Evolutionary conservation across 495 filamentous ascomycete species (phyloP).

Genomic region (Penicillium parvum): DNA sequence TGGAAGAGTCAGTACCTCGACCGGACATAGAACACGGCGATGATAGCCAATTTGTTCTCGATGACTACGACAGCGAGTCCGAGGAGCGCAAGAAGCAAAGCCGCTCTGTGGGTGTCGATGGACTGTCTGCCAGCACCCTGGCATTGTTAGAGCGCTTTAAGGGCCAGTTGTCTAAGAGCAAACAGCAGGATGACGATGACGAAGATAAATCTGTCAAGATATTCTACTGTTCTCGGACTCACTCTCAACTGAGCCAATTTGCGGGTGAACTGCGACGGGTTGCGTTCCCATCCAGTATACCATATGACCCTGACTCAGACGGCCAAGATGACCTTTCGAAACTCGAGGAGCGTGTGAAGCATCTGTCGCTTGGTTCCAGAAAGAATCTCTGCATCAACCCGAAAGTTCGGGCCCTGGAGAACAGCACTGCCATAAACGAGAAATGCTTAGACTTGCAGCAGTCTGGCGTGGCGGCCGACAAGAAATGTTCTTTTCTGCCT

Average conservation of each 20-base stretch:
- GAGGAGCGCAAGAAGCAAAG: conserved; percentile 34
- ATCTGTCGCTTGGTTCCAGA: conserved; percentile 82
- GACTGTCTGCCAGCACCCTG: conserved; percentile 40
- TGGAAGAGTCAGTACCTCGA: conserved; percentile 22
- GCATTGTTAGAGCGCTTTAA: conserved; percentile 39
- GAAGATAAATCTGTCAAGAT: conserved; percentile 64
- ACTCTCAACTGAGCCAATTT: conserved; percentile 93
- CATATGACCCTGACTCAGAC: conserved; percentile 26
- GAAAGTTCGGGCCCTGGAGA: conserved; percentile 65
- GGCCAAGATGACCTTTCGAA: conserved; percentile 23
- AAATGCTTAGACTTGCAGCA: conserved; percentile 90
- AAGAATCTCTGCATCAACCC: conserved; percentile 94
- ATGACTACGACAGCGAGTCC: conserved; percentile 72
- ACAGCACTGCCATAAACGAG: conserved; percentile 85
- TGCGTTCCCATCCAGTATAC: conserved; percentile 60
- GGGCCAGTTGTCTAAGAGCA: conserved; percentile 30
- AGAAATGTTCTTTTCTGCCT: conserved; percentile 75
- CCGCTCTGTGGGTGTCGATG: conserved; percentile 25
- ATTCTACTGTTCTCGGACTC: conserved; percentile 91
- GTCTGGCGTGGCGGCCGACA: conserved; percentile 57
- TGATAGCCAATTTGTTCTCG: conserved; percentile 71
- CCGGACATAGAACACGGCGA: conserved; percentile 39
- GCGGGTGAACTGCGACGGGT: conserved; percentile 86
- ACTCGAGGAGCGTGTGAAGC: conserved; percentile 66
- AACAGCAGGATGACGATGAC: conserved; percentile 49